These are phyloP conservation scores for Iodosphaeria phyllophila DNA, from an alignment of 2,329 filamentous ascomycete genomes.

Conservation along the genomic window DNA sequence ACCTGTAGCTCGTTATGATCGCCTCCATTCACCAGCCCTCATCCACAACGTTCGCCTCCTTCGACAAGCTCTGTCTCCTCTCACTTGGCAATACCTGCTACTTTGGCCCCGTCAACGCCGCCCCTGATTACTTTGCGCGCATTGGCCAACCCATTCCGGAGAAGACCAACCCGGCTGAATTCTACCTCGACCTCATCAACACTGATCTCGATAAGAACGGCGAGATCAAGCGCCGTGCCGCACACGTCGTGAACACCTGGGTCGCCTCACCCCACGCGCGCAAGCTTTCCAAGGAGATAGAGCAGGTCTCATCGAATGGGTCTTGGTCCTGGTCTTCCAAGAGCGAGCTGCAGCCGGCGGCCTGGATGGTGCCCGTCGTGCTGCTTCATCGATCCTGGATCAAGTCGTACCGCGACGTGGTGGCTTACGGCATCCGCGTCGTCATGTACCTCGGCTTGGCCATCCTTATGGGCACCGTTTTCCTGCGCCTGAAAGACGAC, in stretches of 20 bases:
- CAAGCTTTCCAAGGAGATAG: constrained; percentile 9
- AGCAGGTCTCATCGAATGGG: constrained; percentile 10
- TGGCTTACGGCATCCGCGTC: constrained; percentile 67
- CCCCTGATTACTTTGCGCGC: constrained; percentile 43
- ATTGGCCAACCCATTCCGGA: constrained; percentile 44
- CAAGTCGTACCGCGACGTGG: constrained; percentile 68
- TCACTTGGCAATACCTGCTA: constrained; percentile 55
- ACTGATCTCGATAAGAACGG: no score
- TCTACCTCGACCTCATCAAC: constrained; percentile 61
- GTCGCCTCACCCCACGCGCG: constrained; percentile 20
- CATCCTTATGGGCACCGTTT: constrained; percentile 79
- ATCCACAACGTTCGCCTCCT: constrained; percentile 58
- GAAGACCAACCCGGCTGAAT: constrained; percentile 65
- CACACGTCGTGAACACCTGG: constrained; percentile 39
- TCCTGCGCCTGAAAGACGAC: constrained; percentile 48
- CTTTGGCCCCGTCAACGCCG: constrained; percentile 41
- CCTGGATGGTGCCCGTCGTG: constrained; percentile 34
- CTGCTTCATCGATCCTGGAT: constrained; percentile 64
- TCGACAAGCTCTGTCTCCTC: constrained; percentile 61
- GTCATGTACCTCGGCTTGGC: constrained; percentile 62
- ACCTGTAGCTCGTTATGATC: constrained; percentile 59
- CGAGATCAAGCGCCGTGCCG: constrained; percentile 25
- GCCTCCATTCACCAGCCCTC: constrained; percentile 78
- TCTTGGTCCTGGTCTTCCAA: constrained; percentile 9
- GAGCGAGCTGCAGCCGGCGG: constrained; percentile 16